Conservation (phyloP, 352 stramenopile species). For the Phytophthora gonapodyides region DNA sequence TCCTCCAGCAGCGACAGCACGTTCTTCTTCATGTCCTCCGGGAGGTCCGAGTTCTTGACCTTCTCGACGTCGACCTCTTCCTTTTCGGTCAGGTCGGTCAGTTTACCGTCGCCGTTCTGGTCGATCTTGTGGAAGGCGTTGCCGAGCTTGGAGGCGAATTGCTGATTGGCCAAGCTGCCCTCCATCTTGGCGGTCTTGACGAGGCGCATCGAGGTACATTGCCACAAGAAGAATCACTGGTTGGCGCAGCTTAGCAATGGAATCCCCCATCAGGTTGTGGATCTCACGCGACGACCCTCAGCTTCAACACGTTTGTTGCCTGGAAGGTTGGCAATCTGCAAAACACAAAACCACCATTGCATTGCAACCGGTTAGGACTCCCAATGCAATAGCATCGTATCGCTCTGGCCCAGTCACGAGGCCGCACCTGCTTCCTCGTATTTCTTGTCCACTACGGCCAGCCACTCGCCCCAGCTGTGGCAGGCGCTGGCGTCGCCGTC, state of each 20-base stretch:
- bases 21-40: slow-evolving; percentile 25
- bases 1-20: slow-evolving; percentile 55
- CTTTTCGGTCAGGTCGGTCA: slow-evolving; percentile 25
- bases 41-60: slow-evolving; percentile 21
- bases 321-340: too few relatives aligned
- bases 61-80: slow-evolving; percentile 20
- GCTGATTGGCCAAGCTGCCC: slow-evolving; percentile 16
- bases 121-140: slow-evolving; percentile 53
- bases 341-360: not conserved
- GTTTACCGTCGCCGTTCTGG: slow-evolving; percentile 26
- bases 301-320: too few relatives aligned
- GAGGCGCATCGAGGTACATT: too few relatives aligned
- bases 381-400: not conserved
- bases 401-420: not conserved
- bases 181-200: slow-evolving; percentile 22
- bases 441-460: slow-evolving; percentile 88
- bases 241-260: too few relatives aligned
- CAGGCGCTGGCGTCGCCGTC: slow-evolving; percentile 85
- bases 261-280: too few relatives aligned
- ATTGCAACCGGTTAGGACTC: not conserved
- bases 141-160: slow-evolving; percentile 41
- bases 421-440: slow-evolving; percentile 67
- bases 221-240: too few relatives aligned
- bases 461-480: slow-evolving; percentile 88
- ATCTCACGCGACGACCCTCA: too few relatives aligned